Evolutionary conservation across 805 yeast species (phyloP).

Genomic region (Ogataea siamensis): DNA sequence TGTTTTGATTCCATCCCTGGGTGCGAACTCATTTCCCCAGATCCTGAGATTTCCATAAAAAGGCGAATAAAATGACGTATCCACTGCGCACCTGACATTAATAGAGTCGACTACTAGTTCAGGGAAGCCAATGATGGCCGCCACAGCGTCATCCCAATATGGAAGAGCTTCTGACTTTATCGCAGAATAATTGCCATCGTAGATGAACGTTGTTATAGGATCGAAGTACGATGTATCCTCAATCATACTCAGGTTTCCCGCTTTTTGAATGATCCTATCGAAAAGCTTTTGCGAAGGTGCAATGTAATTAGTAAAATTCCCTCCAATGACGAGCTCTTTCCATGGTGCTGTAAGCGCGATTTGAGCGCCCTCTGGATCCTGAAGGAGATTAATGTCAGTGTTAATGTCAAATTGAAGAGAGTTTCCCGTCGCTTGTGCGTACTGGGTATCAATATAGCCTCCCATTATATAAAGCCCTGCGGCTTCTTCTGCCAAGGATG

Average conservation of each 20-base stretch:
- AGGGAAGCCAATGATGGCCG: constrained; percentile 38
- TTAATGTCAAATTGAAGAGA: constrained; percentile 37
- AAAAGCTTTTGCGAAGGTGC: constrained; percentile 39
- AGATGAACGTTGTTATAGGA: constrained; percentile 32
- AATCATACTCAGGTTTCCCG: constrained; percentile 34
- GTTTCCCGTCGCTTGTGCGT: constrained; percentile 34
- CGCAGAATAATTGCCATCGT: constrained; percentile 36
- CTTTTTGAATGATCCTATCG: constrained; percentile 36
- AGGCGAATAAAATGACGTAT: constrained; percentile 41
- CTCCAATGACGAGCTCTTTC: constrained; percentile 40
- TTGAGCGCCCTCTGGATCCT: constrained; percentile 47
- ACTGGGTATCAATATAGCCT: constrained; percentile 42
- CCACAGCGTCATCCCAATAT: constrained; percentile 44
- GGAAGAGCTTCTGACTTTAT: constrained; percentile 39
- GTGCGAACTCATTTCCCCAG: constrained; percentile 39
- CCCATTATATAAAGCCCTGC: constrained; percentile 43
- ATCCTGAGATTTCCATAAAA: constrained; percentile 41
- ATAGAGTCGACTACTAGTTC: constrained; percentile 34
- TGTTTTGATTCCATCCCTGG: constrained; percentile 31
- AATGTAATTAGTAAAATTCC: constrained; percentile 41
- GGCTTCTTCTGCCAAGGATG: constrained; percentile 38
- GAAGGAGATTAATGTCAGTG: constrained; percentile 43
- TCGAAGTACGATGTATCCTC: constrained; percentile 31
- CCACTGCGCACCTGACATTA: constrained; percentile 37
- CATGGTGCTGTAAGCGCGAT: constrained; percentile 41